Conservation (phyloP, 2,329 filamentous ascomycete species). For the Fusarium sacchari region DNA sequence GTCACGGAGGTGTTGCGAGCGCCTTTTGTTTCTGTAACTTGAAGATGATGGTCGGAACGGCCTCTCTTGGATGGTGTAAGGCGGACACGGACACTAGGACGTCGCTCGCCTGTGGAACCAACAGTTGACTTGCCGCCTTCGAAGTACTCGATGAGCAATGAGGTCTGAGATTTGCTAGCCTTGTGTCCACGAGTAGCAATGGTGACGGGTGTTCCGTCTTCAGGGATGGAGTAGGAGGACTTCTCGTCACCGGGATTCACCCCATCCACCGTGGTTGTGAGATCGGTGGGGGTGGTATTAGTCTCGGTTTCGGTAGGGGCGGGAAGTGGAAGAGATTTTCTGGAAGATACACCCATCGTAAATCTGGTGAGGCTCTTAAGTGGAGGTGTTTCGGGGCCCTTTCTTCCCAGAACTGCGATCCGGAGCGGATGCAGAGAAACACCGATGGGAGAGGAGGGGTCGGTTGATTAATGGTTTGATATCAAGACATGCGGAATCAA, state of each 20-base stretch:
- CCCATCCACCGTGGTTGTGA: constrained; percentile 65
- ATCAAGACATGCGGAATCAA: constrained; percentile 46
- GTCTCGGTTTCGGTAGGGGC: constrained; percentile 81
- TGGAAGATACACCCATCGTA: constrained; percentile 66
- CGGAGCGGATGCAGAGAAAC: constrained; percentile 28
- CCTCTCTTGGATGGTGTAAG: constrained; percentile 80
- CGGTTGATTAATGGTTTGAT: constrained; percentile 34
- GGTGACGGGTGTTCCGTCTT: constrained; percentile 90
- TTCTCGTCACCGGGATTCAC: constrained; percentile 75
- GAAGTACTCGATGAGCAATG: constrained; percentile 93
- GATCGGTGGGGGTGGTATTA: constrained; percentile 68
- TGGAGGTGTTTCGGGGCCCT: constrained; percentile 32
- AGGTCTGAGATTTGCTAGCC: constrained; percentile 79
- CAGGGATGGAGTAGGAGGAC: constrained; percentile 82
- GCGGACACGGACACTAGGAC: constrained; percentile 82
- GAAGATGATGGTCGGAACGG: constrained; percentile 77
- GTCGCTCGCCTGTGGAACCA: constrained; percentile 68
- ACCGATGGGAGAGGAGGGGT: constrained; percentile 32
- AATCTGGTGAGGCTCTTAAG: constrained; percentile 42
- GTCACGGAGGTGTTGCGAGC: constrained; percentile 72
- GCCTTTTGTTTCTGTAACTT: constrained; percentile 84
- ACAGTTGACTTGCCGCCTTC: constrained; percentile 75
- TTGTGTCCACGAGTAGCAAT: constrained; percentile 79
- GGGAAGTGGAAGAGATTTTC: constrained; percentile 74
- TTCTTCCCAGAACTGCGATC: constrained; percentile 37